Conservation (phyloP, 345 rosid species). For the Lumnitzera racemosa region DNA sequence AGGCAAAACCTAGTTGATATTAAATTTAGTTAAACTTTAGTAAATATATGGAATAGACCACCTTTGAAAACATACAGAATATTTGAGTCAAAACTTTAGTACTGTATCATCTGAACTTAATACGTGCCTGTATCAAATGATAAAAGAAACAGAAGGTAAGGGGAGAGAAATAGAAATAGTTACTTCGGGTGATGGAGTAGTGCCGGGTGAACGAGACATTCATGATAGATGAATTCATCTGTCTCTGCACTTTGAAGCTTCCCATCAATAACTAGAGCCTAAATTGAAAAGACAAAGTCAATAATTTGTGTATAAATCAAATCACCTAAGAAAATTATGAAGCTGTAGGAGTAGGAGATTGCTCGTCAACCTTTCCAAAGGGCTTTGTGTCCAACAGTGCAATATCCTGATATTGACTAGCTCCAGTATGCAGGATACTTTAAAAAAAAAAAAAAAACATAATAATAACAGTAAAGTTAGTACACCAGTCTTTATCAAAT, state of each 20-base stretch:
- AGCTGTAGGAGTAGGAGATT: not conserved
- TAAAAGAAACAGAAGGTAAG: not conserved
- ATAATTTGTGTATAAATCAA: not conserved
- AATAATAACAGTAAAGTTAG: not conserved
- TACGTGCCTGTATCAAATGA: too few species aligned
- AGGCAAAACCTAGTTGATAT: too few species aligned
- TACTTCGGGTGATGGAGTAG: conserved; percentile 51
- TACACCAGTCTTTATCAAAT: not conserved
- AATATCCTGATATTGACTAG: conserved; percentile 47
- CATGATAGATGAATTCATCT: conserved; percentile 71
- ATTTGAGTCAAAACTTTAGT: too few species aligned
- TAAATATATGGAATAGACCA: too few species aligned
- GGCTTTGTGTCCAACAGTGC: conserved; percentile 61
- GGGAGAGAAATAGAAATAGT: not conserved
- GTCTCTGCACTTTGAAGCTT: conserved; percentile 70
- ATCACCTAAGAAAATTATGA: not conserved
- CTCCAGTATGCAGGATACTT: conserved; percentile 54
- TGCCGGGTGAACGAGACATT: conserved; percentile 55
- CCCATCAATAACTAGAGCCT: conserved; percentile 63
- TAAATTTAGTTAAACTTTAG: too few species aligned
- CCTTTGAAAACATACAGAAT: too few species aligned
- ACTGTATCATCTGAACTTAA: too few species aligned
- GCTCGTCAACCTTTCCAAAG: conserved; percentile 36
- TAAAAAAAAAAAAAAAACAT: conserved; percentile 3
- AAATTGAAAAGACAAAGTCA: not conserved